phyloP scores from a whole-genome alignment of 2,329 filamentous ascomycete species.

The Domatiomyces catenatus region DNA sequence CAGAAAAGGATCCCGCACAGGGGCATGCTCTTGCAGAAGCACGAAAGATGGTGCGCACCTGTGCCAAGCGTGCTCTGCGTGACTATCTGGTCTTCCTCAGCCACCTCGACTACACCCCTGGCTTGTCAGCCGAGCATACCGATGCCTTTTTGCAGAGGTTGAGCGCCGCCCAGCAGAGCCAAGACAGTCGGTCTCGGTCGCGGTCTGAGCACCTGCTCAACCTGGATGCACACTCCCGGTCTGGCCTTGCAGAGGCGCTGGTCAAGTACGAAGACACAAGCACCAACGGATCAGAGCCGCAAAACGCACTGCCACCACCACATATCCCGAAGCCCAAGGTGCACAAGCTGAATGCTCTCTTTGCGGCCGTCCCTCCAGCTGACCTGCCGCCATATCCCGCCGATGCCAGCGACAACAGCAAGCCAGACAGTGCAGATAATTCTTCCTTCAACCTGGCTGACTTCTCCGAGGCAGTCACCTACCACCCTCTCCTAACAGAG shows the following conservation, averaged over 20 bases:
- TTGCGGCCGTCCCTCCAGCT: conserved; percentile 50
- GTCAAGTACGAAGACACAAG: conserved; percentile 6
- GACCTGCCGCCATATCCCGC: conserved; percentile 54
- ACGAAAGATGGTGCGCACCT: conserved; percentile 54
- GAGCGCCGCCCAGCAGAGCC: conserved; percentile 39
- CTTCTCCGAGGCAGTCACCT: conserved; percentile 53
- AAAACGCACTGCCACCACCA: not conserved
- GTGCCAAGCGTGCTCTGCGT: conserved; percentile 59
- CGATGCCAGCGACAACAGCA: conserved; percentile 19
- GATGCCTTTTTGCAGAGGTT: conserved; percentile 42
- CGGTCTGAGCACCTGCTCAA: conserved; percentile 12
- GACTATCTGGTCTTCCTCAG: conserved; percentile 61
- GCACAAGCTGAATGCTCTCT: conserved; percentile 49
- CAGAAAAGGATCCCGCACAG: conserved; percentile 33
- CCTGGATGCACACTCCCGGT: conserved; percentile 19
- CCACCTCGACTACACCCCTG: conserved; percentile 63
- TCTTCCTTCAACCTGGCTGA: conserved; percentile 26
- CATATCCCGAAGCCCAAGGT: conserved; percentile 24
- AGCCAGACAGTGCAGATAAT: conserved; percentile 12
- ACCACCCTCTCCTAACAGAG: conserved; percentile 65
- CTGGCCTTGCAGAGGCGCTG: conserved; percentile 10
- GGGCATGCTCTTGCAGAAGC: conserved; percentile 35
- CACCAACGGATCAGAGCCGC: not conserved
- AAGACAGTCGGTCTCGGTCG: conserved; percentile 17
- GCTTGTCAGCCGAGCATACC: conserved; percentile 42